Percentiles rank a stretch among this genome's conserved stretches.
Evolutionary conservation across 352 stramenopile genomes (phyloP).

Genomic region (Saprolegnia diclina): DNA sequence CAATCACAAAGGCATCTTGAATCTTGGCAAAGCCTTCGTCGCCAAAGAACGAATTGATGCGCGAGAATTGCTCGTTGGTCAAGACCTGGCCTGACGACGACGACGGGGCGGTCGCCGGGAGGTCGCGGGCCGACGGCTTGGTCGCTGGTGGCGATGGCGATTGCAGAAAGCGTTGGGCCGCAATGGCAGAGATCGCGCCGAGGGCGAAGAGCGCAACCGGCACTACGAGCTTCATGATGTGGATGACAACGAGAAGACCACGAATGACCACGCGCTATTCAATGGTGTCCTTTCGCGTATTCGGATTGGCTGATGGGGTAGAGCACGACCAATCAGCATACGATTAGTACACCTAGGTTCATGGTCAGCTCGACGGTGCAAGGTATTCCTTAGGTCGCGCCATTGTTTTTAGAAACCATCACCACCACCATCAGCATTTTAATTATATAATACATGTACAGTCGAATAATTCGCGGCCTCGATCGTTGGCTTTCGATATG

Average conservation of each 20-base stretch:
- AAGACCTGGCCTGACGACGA: slow-evolving; percentile 32
- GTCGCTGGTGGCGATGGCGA: too few relatives aligned
- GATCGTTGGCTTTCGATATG: too few relatives aligned
- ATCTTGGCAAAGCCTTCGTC: slow-evolving; percentile 87
- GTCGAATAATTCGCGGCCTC: too few relatives aligned
- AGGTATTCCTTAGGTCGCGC: too few relatives aligned
- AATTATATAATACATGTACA: too few relatives aligned
- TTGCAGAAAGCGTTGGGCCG: not conserved
- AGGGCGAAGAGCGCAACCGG: not conserved
- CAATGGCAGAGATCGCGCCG: not conserved
- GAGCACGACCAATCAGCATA: too few relatives aligned
- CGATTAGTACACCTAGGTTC: too few relatives aligned
- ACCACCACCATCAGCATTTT: too few relatives aligned
- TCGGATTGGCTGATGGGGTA: not conserved
- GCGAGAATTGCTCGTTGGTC: slow-evolving; percentile 81
- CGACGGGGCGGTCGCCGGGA: not conserved
- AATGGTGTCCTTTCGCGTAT: not conserved
- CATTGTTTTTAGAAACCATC: too few relatives aligned
- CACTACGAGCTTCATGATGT: slow-evolving; percentile 2
- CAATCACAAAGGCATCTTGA: slow-evolving; percentile 86
- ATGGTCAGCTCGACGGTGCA: too few relatives aligned
- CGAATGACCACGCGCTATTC: not conserved
- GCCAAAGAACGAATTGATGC: slow-evolving; percentile 94
- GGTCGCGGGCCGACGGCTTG: not conserved
- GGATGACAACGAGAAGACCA: not conserved